phyloP scores from a whole-genome alignment of 202 grass and related monocot genomes.

The Panicum virgatum region DNA sequence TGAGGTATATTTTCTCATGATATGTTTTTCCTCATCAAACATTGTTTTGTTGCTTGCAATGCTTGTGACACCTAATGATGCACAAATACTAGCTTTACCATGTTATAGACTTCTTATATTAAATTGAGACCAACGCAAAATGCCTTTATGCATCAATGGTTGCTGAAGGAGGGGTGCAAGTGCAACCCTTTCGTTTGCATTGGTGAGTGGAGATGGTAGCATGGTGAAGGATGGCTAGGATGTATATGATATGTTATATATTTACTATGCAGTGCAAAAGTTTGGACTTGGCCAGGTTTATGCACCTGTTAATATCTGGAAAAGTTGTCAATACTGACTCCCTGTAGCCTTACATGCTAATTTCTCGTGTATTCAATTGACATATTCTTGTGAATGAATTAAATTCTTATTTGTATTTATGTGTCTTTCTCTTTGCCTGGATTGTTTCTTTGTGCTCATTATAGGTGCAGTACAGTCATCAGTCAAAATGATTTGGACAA shows the following conservation, averaged over 20 bases:
- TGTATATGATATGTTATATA: slow-evolving; percentile 6
- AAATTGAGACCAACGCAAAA: background rate
- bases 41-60: background rate
- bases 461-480: background rate
- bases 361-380: background rate
- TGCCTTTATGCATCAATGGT: background rate
- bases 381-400: background rate
- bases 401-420: background rate
- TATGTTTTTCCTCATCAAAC: background rate
- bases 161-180: background rate
- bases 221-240: background rate
- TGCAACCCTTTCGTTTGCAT: background rate
- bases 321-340: background rate
- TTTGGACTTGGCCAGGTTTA: background rate
- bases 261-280: background rate
- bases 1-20: slow-evolving; percentile 52
- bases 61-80: slow-evolving; percentile 7
- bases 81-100: background rate
- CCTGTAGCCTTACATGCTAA: background rate
- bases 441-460: background rate
- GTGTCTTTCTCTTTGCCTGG: background rate
- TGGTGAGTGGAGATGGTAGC: background rate
- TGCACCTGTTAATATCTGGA: background rate
- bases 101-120: background rate
- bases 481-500: background rate